Base-by-base conservation (phyloP, 225 moss, liverwort and hornwort species). In the Ulota crispa region DNA sequence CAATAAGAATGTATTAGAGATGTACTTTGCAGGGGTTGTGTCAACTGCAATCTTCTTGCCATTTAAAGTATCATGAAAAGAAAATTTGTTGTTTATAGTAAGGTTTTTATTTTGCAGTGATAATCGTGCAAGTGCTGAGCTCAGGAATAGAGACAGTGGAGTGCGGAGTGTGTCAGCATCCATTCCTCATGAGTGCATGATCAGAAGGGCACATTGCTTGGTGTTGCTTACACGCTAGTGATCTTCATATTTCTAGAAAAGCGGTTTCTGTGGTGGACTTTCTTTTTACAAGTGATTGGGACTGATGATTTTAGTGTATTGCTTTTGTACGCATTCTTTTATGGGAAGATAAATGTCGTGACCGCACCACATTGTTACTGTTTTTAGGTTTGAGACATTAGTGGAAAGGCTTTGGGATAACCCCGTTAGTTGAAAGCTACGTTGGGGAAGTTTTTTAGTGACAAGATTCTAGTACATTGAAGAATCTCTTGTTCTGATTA, bases 141-240 rank as follows among this genome's bases (percentile, higher is more conserved):
- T 92, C 89, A 70, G 94, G 95, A 23, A 93, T 93, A 74, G 94
- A 97, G 81, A 95, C 92, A 4, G 87, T 95, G 3, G 97, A 97
- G 83, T 97, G 97, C 63, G 95, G 92, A 71, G 95, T 97, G 50
- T 97, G 97, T 73, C 97, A 95, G 87, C 97, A 92, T 77, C 97
- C 95, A 45, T 97, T 97, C 65, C 93, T 97, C 55, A 93, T 95
- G 68, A 77, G 79, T 68, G 89, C 91, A 4, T 89, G 76, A 86
- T 77, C 20, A 18, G 52, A 27, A 62, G 10, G 42, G 7, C 69
- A 26, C 28, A 21, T 61, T 23, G 26, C 45, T 23, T 52, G 64
- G 45, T 78, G n/a, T 56, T 63, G 63, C 31, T 18, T 77, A 42
- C 39, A 27, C 36, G 10, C 15, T 13, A 6, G 39, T 18, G 71